Percentiles rank a stretch among this genome's conserved stretches.
Conservation (phyloP, 805 yeast genomes). For the Danielia oregonensis region DNA sequence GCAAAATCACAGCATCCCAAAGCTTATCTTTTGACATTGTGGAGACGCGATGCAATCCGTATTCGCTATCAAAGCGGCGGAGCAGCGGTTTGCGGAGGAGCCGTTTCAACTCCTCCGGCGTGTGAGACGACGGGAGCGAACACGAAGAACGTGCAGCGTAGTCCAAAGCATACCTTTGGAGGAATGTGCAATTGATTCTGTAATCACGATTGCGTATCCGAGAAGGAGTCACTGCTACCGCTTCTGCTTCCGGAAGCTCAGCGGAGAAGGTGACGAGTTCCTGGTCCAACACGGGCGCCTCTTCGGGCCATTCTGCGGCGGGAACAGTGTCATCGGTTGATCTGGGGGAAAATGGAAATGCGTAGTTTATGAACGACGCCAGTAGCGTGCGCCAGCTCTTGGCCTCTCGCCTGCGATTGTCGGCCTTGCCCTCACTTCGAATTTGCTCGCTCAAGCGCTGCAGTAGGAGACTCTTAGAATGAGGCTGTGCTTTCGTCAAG, state of each 20-base stretch:
- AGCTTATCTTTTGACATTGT: constrained; percentile 15
- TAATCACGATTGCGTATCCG: constrained; percentile 11
- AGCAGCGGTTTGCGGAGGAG: constrained; percentile 6
- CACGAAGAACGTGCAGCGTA: constrained; percentile 9
- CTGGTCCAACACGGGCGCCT: neutral
- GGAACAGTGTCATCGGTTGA: neutral
- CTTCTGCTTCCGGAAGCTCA: neutral
- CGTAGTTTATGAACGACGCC: constrained; percentile 8
- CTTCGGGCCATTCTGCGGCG: neutral
- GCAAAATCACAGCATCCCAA: constrained; percentile 38
- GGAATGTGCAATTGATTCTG: constrained; percentile 15
- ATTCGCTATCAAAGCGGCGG: constrained; percentile 2
- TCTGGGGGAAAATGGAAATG: constrained; percentile 3
- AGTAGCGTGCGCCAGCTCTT: constrained; percentile 4
- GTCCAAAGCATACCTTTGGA: constrained; percentile 16
- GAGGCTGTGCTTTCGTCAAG: too few relatives aligned
- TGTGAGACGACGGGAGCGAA: constrained; percentile 4
- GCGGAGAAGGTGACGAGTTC: constrained; percentile 4
- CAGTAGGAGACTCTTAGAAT: too few relatives aligned
- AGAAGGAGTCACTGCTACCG: neutral
- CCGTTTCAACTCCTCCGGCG: constrained; percentile 4
- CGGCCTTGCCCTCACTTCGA: too few relatives aligned
- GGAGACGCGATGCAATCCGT: constrained; percentile 2
- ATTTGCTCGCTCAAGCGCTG: too few relatives aligned
- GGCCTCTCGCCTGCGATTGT: neutral